A percentile compares a stretch with the other conserved stretches of the same genome.
Evolutionary conservation across 2,329 filamentous ascomycete species (phyloP).

Genomic region (Sarocladium oryzae): DNA sequence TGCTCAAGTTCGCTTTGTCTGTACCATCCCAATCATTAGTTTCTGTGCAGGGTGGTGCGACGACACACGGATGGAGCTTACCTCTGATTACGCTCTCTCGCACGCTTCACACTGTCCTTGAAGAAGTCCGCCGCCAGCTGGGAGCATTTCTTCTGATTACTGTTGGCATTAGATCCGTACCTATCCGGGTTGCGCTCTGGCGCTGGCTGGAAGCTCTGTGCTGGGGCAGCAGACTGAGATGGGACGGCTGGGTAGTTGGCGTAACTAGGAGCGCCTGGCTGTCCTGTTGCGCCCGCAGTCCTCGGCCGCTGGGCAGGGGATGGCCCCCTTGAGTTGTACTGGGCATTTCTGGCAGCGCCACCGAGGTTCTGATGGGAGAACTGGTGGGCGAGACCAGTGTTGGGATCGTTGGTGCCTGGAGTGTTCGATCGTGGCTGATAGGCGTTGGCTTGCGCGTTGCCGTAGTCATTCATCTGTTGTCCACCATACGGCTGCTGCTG

Average conservation of each 20-base stretch:
- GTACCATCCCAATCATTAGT: not conserved
- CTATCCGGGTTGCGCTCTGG: slow-evolving; percentile 85
- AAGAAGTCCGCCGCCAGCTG: slow-evolving; percentile 84
- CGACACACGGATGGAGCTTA: slow-evolving; percentile 34
- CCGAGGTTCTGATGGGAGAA: slow-evolving; percentile 95
- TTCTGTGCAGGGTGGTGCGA: not conserved
- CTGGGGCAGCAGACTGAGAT: slow-evolving; percentile 49
- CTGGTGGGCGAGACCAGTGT: slow-evolving; percentile 87
- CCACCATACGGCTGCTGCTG: slow-evolving; percentile 36
- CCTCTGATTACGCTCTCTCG: slow-evolving; percentile 91
- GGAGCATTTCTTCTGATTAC: slow-evolving; percentile 65
- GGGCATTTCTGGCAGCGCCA: slow-evolving; percentile 58
- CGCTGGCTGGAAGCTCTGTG: slow-evolving; percentile 68
- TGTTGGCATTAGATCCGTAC: slow-evolving; percentile 57
- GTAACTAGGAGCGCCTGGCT: slow-evolving; percentile 57
- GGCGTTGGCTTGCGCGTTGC: slow-evolving; percentile 24
- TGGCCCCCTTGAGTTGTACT: slow-evolving; percentile 61
- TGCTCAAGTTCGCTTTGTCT: slow-evolving; percentile 91
- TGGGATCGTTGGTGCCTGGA: slow-evolving; percentile 68
- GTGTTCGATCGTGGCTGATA: slow-evolving; percentile 50
- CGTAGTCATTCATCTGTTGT: slow-evolving; percentile 47
- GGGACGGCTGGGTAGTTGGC: slow-evolving; percentile 61
- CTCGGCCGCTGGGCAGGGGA: slow-evolving; percentile 72
- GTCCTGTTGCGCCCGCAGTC: slow-evolving; percentile 66
- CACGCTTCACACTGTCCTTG: slow-evolving; percentile 96